These are phyloP conservation scores for Xerocomellus chrysenteron DNA, from an alignment of 768 basidiomycete genomes.

Conservation along the genomic window DNA sequence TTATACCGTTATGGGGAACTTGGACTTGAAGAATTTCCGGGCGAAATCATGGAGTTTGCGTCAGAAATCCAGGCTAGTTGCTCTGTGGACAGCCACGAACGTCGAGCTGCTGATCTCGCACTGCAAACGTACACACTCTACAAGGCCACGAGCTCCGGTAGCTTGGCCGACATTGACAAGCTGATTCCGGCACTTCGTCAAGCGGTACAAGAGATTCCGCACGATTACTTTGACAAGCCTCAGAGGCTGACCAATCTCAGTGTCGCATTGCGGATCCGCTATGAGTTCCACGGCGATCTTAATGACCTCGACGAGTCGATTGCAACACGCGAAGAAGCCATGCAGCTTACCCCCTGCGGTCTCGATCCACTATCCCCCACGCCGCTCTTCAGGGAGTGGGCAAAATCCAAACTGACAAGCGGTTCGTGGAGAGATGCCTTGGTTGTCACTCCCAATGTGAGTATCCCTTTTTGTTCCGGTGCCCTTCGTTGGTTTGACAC, in stretches of 20 bases:
- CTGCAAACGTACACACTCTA: background rate
- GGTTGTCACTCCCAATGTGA: no score
- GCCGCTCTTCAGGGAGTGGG: no score
- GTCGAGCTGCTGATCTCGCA: background rate
- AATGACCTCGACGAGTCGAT: no score
- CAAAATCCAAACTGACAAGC: no score
- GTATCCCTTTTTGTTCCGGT: no score
- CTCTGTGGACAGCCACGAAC: background rate
- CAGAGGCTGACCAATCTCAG: slow-evolving; percentile 11
- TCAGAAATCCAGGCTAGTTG: background rate
- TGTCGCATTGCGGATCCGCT: no score
- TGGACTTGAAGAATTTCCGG: background rate
- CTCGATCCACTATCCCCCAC: no score
- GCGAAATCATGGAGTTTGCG: background rate
- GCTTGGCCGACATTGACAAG: background rate
- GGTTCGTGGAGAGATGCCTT: no score
- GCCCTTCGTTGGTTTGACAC: no score
- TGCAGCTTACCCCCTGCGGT: no score
- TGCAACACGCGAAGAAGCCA: no score
- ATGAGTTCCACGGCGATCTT: no score
- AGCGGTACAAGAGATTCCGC: background rate
- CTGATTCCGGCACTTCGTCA: background rate
- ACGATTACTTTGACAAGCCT: slow-evolving; percentile 3
- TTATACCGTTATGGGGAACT: background rate
- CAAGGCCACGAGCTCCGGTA: background rate